A percentile compares a stretch with the other conserved stretches of the same genome.
These are phyloP conservation scores for Cryptosporidium muris DNA, from an alignment of 169 alveolate species.

Conservation along the genomic window DNA sequence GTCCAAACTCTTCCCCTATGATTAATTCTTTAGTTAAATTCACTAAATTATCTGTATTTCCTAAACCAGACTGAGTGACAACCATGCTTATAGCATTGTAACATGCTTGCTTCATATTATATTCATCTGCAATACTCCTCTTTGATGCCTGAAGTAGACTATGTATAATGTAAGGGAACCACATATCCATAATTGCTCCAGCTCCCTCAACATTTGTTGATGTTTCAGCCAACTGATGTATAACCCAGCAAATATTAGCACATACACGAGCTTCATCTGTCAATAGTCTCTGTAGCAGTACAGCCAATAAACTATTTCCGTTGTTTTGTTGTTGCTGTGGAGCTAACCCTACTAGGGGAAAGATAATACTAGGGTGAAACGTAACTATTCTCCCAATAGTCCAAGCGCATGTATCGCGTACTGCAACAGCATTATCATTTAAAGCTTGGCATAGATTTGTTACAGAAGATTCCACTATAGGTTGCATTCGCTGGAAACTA, in stretches of 20 bases:
- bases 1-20: conserved; percentile 62
- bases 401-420: conserved; percentile 94
- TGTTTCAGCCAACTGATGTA: conserved; percentile 59
- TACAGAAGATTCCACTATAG: conserved; percentile 85
- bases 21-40: conserved; percentile 56
- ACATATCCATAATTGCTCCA: conserved; percentile 25
- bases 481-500: conserved; percentile 85
- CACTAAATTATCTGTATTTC: conserved; percentile 26
- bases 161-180: conserved; percentile 60
- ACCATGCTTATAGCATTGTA: conserved; percentile 60
- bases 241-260: conserved; percentile 61
- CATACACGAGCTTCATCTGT: conserved; percentile 70
- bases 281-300: conserved; percentile 46
- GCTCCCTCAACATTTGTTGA: conserved; percentile 63
- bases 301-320: conserved; percentile 18
- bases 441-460: conserved; percentile 84
- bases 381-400: conserved; percentile 89
- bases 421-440: conserved; percentile 88
- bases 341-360: conserved; percentile 81
- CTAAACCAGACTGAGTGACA: conserved; percentile 40
- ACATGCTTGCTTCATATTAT: conserved; percentile 66
- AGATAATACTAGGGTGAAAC: conserved; percentile 84
- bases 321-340: conserved; percentile 23
- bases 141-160: conserved; percentile 59
- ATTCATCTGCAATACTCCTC: conserved; percentile 42